Base-by-base conservation (phyloP, 768 basidiomycete species). In the Tricholoma terreum region DNA sequence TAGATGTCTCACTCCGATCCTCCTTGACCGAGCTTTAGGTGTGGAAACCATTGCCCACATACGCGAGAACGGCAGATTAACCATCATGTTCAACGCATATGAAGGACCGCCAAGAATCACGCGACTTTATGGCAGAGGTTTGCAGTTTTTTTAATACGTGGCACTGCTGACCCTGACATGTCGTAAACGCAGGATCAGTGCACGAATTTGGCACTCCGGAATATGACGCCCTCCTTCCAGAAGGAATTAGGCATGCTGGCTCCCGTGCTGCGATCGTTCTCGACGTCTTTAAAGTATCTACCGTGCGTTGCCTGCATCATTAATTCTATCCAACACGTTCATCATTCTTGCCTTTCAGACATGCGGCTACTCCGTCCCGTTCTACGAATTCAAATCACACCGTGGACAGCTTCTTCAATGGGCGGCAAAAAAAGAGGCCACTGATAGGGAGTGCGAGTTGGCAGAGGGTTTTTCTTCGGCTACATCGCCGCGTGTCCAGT, bases 361-460 rank as follows among this genome's bases (percentile, higher is more conserved):
- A 7, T 89, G 86, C 61, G 87, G 87, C 30, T 89, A 79, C 61
- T 78, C 80, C 0, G 80, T 88, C 21, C 87, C 88, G 2, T 78
- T 78, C 63, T 87, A 82, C 64, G 73, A 77, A 56, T 89, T 82
- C 70, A 69, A 80, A 48, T 71, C 74, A 1, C 83, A 87, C 57
- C 82, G 87, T 14, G 79, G 77, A 0, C 75, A 77, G 17, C 80
- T 86, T 12, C 75, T 82, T 49, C 75, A 81, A 35, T 84, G 72
- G 72, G 79, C 78, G 21, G 75, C 73, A 15, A 72, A 68, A 57
- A 74, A 77, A 52, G 85, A 87, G 12, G 82, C 84, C 60, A 69
- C 69, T 30, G 65, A 61, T 17, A 62, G 52, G 48, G 67, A 58
- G 21, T 55, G 59, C 21, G 65, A 67, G 52, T 52, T 65, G 21